Base-by-base conservation (phyloP, 139 green algal species). In the Picochlorum sp. region DNA sequence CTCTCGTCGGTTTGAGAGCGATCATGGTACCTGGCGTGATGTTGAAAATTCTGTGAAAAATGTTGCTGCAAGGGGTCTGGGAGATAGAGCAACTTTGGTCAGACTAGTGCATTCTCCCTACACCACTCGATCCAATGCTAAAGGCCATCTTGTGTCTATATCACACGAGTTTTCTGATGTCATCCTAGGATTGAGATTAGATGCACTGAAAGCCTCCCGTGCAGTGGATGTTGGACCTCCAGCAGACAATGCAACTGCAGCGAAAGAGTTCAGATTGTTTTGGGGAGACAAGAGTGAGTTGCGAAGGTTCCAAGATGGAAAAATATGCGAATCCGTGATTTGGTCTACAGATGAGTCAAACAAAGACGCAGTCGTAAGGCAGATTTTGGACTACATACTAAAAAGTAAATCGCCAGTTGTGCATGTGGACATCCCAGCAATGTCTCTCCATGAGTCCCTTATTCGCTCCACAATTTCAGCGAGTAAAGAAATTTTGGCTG, bases 231-330 rank as follows among this genome's bases (percentile, higher is more conserved):
- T 89, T 3, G 85, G 87, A 11, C 87, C 87, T 6, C 16, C 65
- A 21, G 67, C 82, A 26, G 81, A 90, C 62, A 67, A 84, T 16
- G 60, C 54, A 3, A 56, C 51, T 3, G 81, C 78, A 4, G 79
- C 85, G 6, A 65, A 57, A 1, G 55, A 51, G 8, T 94, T 90
- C 73, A 77, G 85, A 7, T 65, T 65, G 4, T 87, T 94, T 56
- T 94, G 87, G 87, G 87, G 87, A 34, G 71, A 81, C 10, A 65
- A 66, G 20, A 77, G 82, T 1, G 85, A 94, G 77, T 77, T 92
- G 58, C 70, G 84, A 1, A 69, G 82, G 41, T 91, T 82, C 30
- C 62, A 86, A 63, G 85, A 92, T 50, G 86, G 86, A 47, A 78
- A 74, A 49, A 92, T 94, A 60, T 69, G 47, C 8, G 85, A 94